Percentiles rank a stretch among this genome's conserved stretches.
These are phyloP conservation scores for Jatropha podagrica DNA, from an alignment of 441 rosid species.

Conservation along the genomic window DNA sequence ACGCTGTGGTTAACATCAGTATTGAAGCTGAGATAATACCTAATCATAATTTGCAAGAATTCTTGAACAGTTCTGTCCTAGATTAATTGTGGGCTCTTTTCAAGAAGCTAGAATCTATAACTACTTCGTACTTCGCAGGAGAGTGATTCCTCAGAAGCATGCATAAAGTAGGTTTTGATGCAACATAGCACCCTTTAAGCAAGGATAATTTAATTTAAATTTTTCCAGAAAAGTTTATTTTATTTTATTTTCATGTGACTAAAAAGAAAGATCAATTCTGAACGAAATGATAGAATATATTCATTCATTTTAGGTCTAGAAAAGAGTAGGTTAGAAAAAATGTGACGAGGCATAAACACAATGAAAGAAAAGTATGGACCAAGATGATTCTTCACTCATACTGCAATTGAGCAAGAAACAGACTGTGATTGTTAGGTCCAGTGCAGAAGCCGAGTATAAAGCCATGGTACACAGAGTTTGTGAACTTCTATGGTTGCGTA, in stretches of 20 bases:
- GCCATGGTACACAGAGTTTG: no score
- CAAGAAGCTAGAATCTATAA: neutral
- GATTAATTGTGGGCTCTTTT: neutral
- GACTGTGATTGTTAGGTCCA: no score
- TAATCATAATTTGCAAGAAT: neutral
- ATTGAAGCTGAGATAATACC: conserved; percentile 4
- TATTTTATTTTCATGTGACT: neutral
- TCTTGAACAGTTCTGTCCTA: neutral
- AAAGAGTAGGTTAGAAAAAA: neutral
- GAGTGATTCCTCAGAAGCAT: neutral
- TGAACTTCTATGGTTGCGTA: no score
- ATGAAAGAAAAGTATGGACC: neutral
- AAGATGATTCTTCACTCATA: neutral
- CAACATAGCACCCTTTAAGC: neutral
- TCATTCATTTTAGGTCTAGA: neutral
- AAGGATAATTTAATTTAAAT: neutral
- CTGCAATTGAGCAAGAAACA: neutral
- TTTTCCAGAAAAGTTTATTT: neutral
- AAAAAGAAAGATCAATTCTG: neutral
- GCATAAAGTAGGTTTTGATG: neutral
- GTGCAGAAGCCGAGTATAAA: no score
- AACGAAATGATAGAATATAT: neutral
- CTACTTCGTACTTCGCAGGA: neutral
- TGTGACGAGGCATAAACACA: neutral
- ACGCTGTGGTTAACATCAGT: neutral